Conservation (phyloP, 2,329 filamentous ascomycete species). For the Cladobotryum mycophilum region DNA sequence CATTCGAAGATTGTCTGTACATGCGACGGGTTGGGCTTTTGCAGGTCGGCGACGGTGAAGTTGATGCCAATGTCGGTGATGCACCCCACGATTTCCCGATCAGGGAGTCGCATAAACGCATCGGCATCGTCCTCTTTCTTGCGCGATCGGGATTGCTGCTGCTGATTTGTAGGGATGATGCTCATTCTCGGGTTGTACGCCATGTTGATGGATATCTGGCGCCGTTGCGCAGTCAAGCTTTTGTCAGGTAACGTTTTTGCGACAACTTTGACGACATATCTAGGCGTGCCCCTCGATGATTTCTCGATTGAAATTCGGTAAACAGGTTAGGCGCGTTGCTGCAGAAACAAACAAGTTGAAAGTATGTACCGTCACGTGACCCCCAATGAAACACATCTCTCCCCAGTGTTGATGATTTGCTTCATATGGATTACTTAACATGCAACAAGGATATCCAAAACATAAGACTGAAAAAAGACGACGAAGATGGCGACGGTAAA, state of each 20-base stretch:
- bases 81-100: slow-evolving; percentile 86
- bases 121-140: slow-evolving; percentile 56
- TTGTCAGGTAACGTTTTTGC: not conserved
- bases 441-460: too few species aligned
- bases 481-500: too few species aligned
- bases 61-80: slow-evolving; percentile 94
- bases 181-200: slow-evolving; percentile 55
- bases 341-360: slow-evolving; percentile 8
- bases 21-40: slow-evolving; percentile 89
- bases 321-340: slow-evolving; percentile 10
- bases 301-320: not conserved
- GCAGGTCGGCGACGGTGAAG: slow-evolving; percentile 78
- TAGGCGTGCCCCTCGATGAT: not conserved
- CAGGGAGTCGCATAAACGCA: slow-evolving; percentile 54
- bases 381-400: too few species aligned
- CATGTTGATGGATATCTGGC: slow-evolving; percentile 33
- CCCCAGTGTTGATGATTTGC: too few species aligned
- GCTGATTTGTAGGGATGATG: slow-evolving; percentile 49
- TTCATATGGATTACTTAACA: too few species aligned
- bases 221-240: slow-evolving; percentile 1
- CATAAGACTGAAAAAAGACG: too few species aligned
- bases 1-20: slow-evolving; percentile 98
- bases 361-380: too few species aligned
- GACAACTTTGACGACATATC: not conserved
- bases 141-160: slow-evolving; percentile 44